Percentiles rank a stretch among this genome's conserved stretches.
Evolutionary conservation across 768 basidiomycete genomes (phyloP).

Genomic region (Aureoboletus auriporus): DNA sequence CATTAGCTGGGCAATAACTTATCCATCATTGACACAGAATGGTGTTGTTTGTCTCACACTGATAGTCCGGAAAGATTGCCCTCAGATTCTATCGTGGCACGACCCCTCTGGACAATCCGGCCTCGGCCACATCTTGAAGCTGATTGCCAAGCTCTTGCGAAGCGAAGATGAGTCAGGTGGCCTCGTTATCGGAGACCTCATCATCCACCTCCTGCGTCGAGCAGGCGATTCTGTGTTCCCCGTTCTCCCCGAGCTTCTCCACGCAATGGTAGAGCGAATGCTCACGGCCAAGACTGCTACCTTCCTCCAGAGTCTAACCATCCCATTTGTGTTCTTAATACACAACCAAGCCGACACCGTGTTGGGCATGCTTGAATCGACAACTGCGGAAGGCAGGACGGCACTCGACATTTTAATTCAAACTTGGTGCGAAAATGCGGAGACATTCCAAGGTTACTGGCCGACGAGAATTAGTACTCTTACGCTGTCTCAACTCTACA

Average conservation of each 20-base stretch:
- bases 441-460: slow-evolving; percentile 96
- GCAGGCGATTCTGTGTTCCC: slow-evolving; percentile 78
- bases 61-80: slow-evolving; percentile 82
- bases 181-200: slow-evolving; percentile 88
- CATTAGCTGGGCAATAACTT: not conserved
- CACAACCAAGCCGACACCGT: slow-evolving; percentile 82
- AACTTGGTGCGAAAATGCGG: slow-evolving; percentile 93
- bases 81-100: slow-evolving; percentile 75
- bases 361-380: slow-evolving; percentile 70
- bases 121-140: slow-evolving; percentile 64
- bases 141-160: slow-evolving; percentile 76
- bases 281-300: slow-evolving; percentile 83
- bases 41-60: slow-evolving; percentile 78
- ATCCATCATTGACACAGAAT: slow-evolving; percentile 46
- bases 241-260: slow-evolving; percentile 82
- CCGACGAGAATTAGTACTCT: slow-evolving; percentile 81
- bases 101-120: slow-evolving; percentile 67
- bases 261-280: slow-evolving; percentile 81
- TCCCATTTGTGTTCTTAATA: slow-evolving; percentile 93
- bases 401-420: slow-evolving; percentile 86
- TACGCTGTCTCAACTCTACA: slow-evolving; percentile 73
- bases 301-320: slow-evolving; percentile 86
- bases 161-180: slow-evolving; percentile 89
- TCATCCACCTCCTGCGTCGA: slow-evolving; percentile 86
- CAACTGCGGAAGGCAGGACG: slow-evolving; percentile 52